phyloP scores from a whole-genome alignment of 805 yeast species.

The Zygosaccharomyces pseudorouxii region DNA sequence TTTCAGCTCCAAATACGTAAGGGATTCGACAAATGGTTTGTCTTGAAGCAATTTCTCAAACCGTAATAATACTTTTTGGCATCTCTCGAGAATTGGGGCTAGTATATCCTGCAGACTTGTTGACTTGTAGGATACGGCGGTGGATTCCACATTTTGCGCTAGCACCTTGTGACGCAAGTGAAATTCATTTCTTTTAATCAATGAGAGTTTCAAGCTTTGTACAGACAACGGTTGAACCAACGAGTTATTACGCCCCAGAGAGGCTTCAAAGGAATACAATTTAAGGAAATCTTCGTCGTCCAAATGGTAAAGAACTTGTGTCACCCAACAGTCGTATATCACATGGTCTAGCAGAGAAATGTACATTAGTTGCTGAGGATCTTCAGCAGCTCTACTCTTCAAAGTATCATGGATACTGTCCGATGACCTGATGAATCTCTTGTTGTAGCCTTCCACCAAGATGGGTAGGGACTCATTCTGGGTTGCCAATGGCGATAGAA shows the following conservation, averaged over 20 bases:
- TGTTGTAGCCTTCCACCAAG: constrained; percentile 45
- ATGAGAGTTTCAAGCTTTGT: constrained; percentile 13
- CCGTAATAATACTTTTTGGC: constrained; percentile 24
- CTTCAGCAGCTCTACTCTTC: constrained; percentile 29
- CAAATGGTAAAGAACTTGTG: constrained; percentile 29
- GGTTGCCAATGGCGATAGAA: constrained; percentile 47
- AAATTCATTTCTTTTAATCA: constrained; percentile 36
- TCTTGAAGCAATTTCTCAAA: constrained; percentile 21
- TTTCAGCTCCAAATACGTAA: constrained; percentile 32
- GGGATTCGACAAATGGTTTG: constrained; percentile 11
- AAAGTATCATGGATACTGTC: constrained; percentile 38
- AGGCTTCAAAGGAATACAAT: constrained; percentile 20
- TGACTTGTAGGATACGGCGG: constrained; percentile 5
- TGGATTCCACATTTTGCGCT: constrained; percentile 14
- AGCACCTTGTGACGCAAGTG: constrained; percentile 37
- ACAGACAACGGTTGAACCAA: constrained; percentile 13
- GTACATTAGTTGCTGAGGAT: constrained; percentile 36
- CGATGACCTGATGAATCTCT: constrained; percentile 37
- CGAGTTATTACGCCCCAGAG: neutral
- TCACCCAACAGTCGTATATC: constrained; percentile 49
- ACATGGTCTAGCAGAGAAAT: constrained; percentile 43
- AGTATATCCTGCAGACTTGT: constrained; percentile 4
- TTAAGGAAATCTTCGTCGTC: constrained; percentile 17
- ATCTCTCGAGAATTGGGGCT: constrained; percentile 19
- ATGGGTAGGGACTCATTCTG: constrained; percentile 50